Evolutionary conservation across 306 rosid genomes (phyloP).

Genomic region (Castanopsis chinensis): DNA sequence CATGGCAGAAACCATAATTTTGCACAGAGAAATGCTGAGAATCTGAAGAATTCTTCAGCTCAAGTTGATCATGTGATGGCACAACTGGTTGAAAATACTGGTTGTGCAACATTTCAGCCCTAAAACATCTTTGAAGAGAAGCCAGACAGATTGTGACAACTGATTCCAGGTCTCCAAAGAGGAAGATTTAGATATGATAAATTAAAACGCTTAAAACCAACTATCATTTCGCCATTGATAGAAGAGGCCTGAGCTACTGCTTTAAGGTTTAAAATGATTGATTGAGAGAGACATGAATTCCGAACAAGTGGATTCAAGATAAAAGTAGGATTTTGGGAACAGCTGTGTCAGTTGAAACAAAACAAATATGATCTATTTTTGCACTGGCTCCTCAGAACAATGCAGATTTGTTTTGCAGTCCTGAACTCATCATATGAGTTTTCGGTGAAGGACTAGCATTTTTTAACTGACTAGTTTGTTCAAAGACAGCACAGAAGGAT

Average conservation of each 20-base stretch:
- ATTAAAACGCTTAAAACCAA: not conserved
- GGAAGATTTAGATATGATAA: not conserved
- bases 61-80: slow-evolving; percentile 21
- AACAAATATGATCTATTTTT: not conserved
- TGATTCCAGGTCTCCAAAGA: not conserved
- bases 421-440: not conserved
- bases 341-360: not conserved
- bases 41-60: slow-evolving; percentile 19
- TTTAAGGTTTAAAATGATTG: not conserved
- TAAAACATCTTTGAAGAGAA: not conserved
- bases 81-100: not conserved
- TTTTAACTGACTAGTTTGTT: not conserved
- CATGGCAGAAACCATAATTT: slow-evolving; percentile 24
- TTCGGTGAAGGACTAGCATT: not conserved
- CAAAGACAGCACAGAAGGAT: not conserved
- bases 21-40: slow-evolving; percentile 13
- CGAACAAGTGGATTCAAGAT: not conserved
- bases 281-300: not conserved
- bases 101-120: slow-evolving; percentile 4
- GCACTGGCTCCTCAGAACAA: not conserved
- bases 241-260: slow-evolving; percentile 2
- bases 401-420: not conserved
- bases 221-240: not conserved
- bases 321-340: not conserved
- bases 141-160: not conserved